A percentile compares a stretch with the other conserved stretches of the same genome.
Evolutionary conservation across 2,329 filamentous ascomycete genomes (phyloP).

Genomic region (Aspergillus sp.): DNA sequence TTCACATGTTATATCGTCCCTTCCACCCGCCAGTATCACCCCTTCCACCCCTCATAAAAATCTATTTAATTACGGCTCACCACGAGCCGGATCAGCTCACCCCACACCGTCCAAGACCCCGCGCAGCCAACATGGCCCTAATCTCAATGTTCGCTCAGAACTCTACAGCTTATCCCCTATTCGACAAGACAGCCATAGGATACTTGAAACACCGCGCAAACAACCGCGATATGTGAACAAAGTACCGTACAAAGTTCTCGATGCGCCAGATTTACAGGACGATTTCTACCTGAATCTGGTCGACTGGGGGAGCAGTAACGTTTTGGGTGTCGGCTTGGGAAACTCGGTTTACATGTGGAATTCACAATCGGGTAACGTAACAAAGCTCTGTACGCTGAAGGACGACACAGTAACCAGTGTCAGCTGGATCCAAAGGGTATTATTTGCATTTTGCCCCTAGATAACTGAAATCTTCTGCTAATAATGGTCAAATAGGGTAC

Average conservation of each 20-base stretch:
- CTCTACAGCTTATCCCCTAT: slow-evolving; percentile 96
- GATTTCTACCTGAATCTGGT: slow-evolving; percentile 98
- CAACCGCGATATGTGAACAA: slow-evolving; percentile 90
- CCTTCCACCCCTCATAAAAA: slow-evolving; percentile 98
- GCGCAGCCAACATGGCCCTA: slow-evolving; percentile 81
- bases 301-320: slow-evolving; percentile 95
- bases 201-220: slow-evolving; percentile 85
- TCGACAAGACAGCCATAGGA: slow-evolving; percentile 86
- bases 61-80: slow-evolving; percentile 86
- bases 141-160: slow-evolving; percentile 85
- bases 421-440: slow-evolving; percentile 88
- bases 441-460: slow-evolving; percentile 15
- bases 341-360: slow-evolving; percentile 99
- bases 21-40: slow-evolving; percentile 73
- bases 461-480: neutral
- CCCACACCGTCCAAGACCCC: slow-evolving; percentile 87
- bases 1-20: slow-evolving; percentile 59
- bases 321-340: slow-evolving; percentile 87
- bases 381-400: slow-evolving; percentile 86
- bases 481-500: slow-evolving; percentile 60
- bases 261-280: slow-evolving; percentile 92
- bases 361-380: slow-evolving; percentile 83
- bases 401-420: slow-evolving; percentile 96
- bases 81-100: slow-evolving; percentile 72
- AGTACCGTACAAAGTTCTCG: slow-evolving; percentile 95